phyloP scores from a whole-genome alignment of 768 basidiomycete species.

The Chalciporus pseudorubinellus region DNA sequence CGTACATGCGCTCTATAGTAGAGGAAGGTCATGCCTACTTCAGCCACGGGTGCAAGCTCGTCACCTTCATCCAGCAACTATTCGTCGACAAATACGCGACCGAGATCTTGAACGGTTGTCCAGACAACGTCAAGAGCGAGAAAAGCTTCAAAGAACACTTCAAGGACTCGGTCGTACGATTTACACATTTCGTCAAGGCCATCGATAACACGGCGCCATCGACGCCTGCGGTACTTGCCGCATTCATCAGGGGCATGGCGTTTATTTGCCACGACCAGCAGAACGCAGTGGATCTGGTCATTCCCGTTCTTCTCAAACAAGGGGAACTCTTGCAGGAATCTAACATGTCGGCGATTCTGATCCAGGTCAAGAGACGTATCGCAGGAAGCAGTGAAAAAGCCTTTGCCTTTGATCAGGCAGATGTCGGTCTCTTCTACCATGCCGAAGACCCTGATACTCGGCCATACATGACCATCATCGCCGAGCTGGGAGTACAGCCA shows the following conservation, averaged over 20 bases:
- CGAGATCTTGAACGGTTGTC: background rate
- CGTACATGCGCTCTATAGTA: background rate
- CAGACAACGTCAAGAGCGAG: background rate
- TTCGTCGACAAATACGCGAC: background rate
- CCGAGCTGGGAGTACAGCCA: background rate
- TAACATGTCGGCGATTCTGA: background rate
- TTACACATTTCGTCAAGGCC: background rate
- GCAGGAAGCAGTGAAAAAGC: background rate
- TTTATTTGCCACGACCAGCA: background rate
- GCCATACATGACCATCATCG: background rate
- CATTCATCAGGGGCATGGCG: background rate
- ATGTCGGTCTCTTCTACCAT: background rate
- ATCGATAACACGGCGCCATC: background rate
- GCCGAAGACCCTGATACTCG: background rate
- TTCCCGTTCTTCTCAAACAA: background rate
- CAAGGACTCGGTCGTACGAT: background rate
- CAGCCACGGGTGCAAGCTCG: background rate
- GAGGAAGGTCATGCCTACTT: background rate
- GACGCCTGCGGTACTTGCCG: background rate
- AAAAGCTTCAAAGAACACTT: background rate
- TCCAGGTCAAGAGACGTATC: background rate
- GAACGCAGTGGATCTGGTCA: background rate
- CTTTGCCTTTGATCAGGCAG: background rate
- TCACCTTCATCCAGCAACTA: background rate
- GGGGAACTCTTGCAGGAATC: background rate